Conservation (phyloP, 805 yeast species). For the Pichia californica region DNA sequence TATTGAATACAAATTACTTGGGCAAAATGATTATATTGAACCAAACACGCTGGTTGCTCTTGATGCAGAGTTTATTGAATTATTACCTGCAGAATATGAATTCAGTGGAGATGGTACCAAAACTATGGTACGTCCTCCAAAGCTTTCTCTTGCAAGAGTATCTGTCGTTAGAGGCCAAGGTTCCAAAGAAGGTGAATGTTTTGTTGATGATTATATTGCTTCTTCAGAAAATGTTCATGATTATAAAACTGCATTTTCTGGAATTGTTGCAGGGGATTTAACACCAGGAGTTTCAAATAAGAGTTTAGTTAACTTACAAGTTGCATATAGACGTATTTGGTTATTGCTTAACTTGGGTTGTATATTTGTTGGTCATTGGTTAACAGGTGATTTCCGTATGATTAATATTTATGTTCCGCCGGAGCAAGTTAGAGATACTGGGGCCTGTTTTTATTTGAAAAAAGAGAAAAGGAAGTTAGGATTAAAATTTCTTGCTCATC, state of each 20-base stretch:
- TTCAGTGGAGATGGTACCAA: conserved; percentile 67
- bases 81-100: conserved; percentile 74
- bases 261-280: conserved; percentile 89
- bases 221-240: conserved; percentile 69
- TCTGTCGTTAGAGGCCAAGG: conserved; percentile 80
- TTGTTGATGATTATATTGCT: conserved; percentile 88
- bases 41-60: conserved; percentile 80
- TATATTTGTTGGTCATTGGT: conserved; percentile 91
- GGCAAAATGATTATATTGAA: conserved; percentile 62
- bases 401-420: conserved; percentile 87
- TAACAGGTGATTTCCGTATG: conserved; percentile 84
- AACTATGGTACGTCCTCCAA: conserved; percentile 65
- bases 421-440: conserved; percentile 84
- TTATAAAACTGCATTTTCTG: conserved; percentile 84
- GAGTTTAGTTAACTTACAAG: conserved; percentile 70
- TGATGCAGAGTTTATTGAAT: conserved; percentile 92
- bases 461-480: conserved; percentile 74
- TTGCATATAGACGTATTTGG: conserved; percentile 88
- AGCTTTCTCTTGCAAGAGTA: conserved; percentile 76
- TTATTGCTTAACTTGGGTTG: conserved; percentile 81
- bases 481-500: conserved; percentile 79
- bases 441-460: conserved; percentile 67
- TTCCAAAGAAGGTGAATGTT: conserved; percentile 60
- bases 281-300: conserved; percentile 60
- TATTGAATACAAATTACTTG: conserved; percentile 62